phyloP scores from a whole-genome alignment of 1,284 basidiomycete species.

The Apiotrichum mycotoxinovorans region DNA sequence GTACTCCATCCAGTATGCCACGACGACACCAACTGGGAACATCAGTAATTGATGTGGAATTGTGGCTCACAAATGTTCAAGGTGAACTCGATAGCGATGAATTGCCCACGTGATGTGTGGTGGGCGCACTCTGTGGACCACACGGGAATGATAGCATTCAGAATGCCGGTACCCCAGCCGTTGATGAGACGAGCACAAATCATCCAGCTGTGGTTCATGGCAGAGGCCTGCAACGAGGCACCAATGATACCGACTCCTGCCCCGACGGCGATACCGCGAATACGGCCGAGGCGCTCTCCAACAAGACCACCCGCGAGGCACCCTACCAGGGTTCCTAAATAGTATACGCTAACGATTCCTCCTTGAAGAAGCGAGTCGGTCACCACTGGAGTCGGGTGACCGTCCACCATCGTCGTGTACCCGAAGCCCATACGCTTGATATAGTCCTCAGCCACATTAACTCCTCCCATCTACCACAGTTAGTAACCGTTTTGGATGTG shows the following conservation, averaged over 20 bases:
- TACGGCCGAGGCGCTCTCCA: constrained; percentile 51
- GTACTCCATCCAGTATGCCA: constrained; percentile 52
- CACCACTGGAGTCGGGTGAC: constrained; percentile 46
- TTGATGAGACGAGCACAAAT: constrained; percentile 57
- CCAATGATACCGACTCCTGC: constrained; percentile 43
- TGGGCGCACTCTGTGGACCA: constrained; percentile 49
- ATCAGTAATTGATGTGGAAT: too few relatives aligned
- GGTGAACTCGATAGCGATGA: constrained; percentile 55
- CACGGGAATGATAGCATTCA: constrained; percentile 59
- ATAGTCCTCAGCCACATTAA: constrained; percentile 30
- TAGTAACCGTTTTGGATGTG: too few relatives aligned
- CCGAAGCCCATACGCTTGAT: constrained; percentile 28
- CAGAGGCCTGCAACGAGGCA: constrained; percentile 62
- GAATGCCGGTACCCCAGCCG: constrained; percentile 53
- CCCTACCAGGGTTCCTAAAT: constrained; percentile 37
- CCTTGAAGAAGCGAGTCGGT: constrained; percentile 54
- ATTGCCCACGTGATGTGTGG: constrained; percentile 58
- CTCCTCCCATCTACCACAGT: constrained; percentile 24
- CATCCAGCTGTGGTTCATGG: constrained; percentile 60
- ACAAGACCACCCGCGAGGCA: constrained; percentile 21
- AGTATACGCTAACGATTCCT: constrained; percentile 36
- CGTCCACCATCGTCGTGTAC: constrained; percentile 21
- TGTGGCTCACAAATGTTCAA: constrained; percentile 14
- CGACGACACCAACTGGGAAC: constrained; percentile 57
- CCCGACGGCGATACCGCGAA: constrained; percentile 57